Conservation (phyloP, 768 basidiomycete genomes). For the Paxillus ammoniavirescens region DNA sequence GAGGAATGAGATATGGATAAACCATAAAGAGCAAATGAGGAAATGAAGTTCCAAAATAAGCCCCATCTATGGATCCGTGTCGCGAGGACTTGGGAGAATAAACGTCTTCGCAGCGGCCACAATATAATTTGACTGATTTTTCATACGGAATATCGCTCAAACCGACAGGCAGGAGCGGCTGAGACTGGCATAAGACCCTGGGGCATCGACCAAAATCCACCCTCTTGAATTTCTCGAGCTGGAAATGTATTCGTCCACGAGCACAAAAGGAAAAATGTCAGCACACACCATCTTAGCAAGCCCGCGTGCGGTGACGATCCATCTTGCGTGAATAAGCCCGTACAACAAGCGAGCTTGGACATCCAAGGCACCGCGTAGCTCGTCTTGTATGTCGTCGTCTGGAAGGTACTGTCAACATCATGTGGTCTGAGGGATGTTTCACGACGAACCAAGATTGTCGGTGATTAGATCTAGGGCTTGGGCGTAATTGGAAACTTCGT, state of each 20-base stretch:
- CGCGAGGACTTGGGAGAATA: constrained; percentile 97
- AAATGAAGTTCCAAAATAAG: constrained; percentile 98
- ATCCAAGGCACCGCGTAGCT: constrained; percentile 87
- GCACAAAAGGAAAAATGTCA: neutral
- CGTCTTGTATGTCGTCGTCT: constrained; percentile 96
- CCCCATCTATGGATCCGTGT: constrained; percentile 97
- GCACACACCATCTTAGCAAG: constrained; percentile 88
- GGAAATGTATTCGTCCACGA: neutral
- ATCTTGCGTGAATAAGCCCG: constrained; percentile 94
- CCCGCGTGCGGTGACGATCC: constrained; percentile 94
- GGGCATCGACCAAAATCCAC: constrained; percentile 99
- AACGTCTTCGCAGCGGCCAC: constrained; percentile 97
- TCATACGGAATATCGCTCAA: constrained; percentile 97
- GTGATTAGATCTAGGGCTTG: constrained; percentile 96
- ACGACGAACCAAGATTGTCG: constrained; percentile 82
- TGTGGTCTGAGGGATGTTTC: neutral
- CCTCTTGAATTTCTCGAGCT: constrained; percentile 97
- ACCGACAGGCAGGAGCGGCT: constrained; percentile 95
- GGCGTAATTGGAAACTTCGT: constrained; percentile 91
- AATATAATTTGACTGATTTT: constrained; percentile 98
- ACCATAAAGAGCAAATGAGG: constrained; percentile 97
- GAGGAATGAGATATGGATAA: constrained; percentile 89
- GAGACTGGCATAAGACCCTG: constrained; percentile 91
- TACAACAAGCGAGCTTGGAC: constrained; percentile 92
- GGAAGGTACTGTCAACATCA: neutral